Evolutionary conservation across 2,329 filamentous ascomycete species (phyloP), one percentile per base, ranked within the genome.

Genomic region (Venturia effusa): DNA sequence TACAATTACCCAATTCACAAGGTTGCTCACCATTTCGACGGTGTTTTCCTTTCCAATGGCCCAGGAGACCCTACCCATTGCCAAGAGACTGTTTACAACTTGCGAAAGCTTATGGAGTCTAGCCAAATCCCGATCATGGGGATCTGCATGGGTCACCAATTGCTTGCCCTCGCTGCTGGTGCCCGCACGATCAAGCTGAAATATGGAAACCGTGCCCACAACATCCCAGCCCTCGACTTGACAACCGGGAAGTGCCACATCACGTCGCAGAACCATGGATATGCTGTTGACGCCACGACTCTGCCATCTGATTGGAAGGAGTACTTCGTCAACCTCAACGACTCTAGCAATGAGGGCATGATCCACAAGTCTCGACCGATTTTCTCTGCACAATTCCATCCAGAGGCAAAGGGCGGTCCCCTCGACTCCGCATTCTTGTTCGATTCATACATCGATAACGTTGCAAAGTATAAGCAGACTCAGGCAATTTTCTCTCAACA

Each of bases 1-100:
- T 97, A 89, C 79, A 87, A 97, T 81, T 97, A 94, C 80, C 93
- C 92, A 62, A 94, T 99, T 75, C 92, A 97, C 84, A 97, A 97
- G 84, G 90, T 97, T 43, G 90, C 94, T 64, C 89, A 95, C 78
- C 92, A 97, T 83, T 97, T 96, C 71, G 94, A 99, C 71, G 94
- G 94, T 73, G 88, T 99, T 73, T 99, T 99, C 84, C 97, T 97
- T 80, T 96, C 92, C 78, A 99, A 99, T 79, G 94, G 94, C 66
- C 94, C 94, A 34, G 94, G 94, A 79, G 94, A 99, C 79, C 94
- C 94, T 70, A 97, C 92, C 51, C 94, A 99, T 80, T 97, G 92
- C 81, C 89, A 92, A 74, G 86, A 91, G 72, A 97, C 94, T 48
- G 91, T 96, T 68, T 93, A 95, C 84, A 92, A 96, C 80, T 85